A percentile compares a stretch with the other conserved stretches of the same genome.
phyloP scores from a whole-genome alignment of 495 filamentous ascomycete species.

The Cercophora samala region DNA sequence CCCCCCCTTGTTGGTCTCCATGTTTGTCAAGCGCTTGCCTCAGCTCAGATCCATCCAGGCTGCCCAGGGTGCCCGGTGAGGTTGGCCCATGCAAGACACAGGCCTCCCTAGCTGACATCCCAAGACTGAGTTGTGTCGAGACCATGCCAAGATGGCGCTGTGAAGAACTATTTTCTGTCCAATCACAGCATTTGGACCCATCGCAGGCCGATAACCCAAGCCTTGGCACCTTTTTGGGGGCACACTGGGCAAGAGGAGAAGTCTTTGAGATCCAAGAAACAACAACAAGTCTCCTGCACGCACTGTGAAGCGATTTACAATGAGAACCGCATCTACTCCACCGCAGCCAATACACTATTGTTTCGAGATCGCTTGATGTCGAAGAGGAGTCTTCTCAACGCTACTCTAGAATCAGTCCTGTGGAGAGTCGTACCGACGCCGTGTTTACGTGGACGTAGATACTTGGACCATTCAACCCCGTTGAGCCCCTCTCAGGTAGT shows the following conservation, averaged over 20 bases:
- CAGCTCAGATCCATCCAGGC: not conserved
- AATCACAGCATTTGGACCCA: not conserved
- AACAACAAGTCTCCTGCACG: not conserved
- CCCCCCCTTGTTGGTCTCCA: not conserved
- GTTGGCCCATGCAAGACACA: not conserved
- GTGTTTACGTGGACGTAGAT: not conserved
- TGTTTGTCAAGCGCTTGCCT: not conserved
- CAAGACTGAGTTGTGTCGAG: not conserved
- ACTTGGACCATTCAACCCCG: not conserved
- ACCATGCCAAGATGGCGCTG: not conserved
- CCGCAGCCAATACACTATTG: not conserved
- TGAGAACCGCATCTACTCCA: not conserved
- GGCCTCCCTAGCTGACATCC: not conserved
- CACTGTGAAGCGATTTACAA: not conserved
- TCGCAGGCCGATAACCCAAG: not conserved
- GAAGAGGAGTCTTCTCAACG: not conserved
- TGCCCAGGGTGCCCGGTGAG: not conserved
- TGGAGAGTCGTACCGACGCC: not conserved
- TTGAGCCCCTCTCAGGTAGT: slow-evolving; percentile 2
- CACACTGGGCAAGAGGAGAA: no score
- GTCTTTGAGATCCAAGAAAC: not conserved
- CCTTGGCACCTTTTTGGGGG: not conserved
- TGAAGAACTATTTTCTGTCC: not conserved
- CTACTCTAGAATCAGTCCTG: not conserved
- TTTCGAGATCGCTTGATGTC: not conserved